These are phyloP conservation scores for Pichia exigua DNA, from an alignment of 805 yeast genomes.

Conservation along the genomic window DNA sequence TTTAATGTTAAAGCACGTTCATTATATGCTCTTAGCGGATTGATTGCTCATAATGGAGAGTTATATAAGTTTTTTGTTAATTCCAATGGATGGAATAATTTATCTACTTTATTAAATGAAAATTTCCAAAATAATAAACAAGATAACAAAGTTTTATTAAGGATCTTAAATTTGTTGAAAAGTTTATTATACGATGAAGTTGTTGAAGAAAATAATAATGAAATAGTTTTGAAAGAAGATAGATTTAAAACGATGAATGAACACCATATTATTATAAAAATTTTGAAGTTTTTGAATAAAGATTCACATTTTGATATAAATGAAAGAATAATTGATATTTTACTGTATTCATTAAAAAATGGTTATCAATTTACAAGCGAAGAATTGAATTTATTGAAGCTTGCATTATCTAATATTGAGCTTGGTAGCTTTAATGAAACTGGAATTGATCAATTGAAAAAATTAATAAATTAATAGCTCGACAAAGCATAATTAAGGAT, in stretches of 20 bases:
- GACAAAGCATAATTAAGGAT: background rate
- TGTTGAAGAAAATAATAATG: conserved; percentile 24
- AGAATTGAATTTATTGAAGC: conserved; percentile 21
- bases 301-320: conserved; percentile 39
- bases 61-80: conserved; percentile 50
- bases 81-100: conserved; percentile 50
- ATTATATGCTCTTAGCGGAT: conserved; percentile 67
- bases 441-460: conserved; percentile 35
- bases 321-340: conserved; percentile 49
- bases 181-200: conserved; percentile 51
- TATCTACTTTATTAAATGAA: conserved; percentile 5
- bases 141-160: conserved; percentile 10
- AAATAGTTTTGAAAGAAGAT: background rate
- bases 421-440: conserved; percentile 26
- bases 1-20: conserved; percentile 49
- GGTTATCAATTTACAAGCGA: conserved; percentile 37
- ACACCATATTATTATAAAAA: conserved; percentile 27
- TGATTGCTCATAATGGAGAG: conserved; percentile 57
- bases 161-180: conserved; percentile 16
- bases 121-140: conserved; percentile 6
- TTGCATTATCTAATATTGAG: conserved; percentile 28
- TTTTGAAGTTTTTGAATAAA: conserved; percentile 26
- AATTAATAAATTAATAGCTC: conserved; percentile 32
- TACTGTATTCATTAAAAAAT: conserved; percentile 37
- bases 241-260: conserved; percentile 33